Base-by-base conservation (phyloP, 1,284 basidiomycete species). In the Gomphus sp. region DNA sequence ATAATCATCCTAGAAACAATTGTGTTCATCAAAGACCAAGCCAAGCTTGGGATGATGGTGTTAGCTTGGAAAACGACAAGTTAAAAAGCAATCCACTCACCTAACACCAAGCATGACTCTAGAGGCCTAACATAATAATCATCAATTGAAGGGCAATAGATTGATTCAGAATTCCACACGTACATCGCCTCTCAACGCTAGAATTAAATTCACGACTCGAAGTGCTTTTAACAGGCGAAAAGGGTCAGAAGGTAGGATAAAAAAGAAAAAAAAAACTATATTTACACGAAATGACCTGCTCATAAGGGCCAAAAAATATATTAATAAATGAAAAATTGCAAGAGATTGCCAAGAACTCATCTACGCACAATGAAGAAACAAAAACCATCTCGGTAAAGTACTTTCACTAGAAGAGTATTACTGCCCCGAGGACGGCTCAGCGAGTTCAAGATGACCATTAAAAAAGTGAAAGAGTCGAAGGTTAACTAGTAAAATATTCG, bases 351-450 rank as follows among this genome's bases (percentile, higher is more conserved):
- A 22, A 22, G 22, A 22, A 22, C 22, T 22, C 22, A 22, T 7
- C n/a, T 12, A 54, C 52, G 11, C 28, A 54, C 52, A 16, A 44
- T 9, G 55, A 71, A 70, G 60, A 66, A 70, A 1, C 61, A 56
- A n/a, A 71, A 62, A 6, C 70, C 70, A 61, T 71, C 70, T 4
- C 65, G 63, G 49, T 66, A 62, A 9, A 71, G 65, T 12, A 67
- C 65, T 49, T 65, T 66, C 52, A 62, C 60, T 37, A 71, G 61
- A 14, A 62, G 67, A 47, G 64, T 60, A 31, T 66, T 60, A 18
- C 63, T 62, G 11, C 63, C 63, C 16, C 66, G 65, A 9, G 70
- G 69, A 14, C 70, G 62, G 59, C 70, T 68, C 31, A 70, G 64
- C 6, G 70, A 68, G 62, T 71, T 71, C 28, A 66, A 56, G 41